Percentiles rank a stretch among this genome's conserved stretches.
Evolutionary conservation across 106 monocot genomes (phyloP).

Genomic region (Dendrobium chrysotoxum): DNA sequence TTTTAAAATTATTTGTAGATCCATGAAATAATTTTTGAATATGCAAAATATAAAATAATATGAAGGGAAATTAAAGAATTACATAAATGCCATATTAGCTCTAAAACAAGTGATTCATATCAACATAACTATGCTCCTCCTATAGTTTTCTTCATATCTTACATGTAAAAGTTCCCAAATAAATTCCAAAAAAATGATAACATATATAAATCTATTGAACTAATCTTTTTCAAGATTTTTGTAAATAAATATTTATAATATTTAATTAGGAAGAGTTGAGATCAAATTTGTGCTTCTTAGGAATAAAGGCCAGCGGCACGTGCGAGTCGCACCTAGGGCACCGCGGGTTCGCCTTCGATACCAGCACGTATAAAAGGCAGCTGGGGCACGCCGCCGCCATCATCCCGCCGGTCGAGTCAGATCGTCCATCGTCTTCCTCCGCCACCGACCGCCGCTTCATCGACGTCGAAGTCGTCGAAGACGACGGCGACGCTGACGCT

Average conservation of each 20-base stretch:
- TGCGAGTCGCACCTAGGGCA: conserved; percentile 54
- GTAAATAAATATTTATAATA: not conserved
- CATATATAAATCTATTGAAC: too few species aligned
- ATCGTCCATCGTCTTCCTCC: conserved; percentile 22
- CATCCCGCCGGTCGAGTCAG: conserved; percentile 21
- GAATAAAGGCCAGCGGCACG: conserved; percentile 22
- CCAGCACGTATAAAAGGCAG: conserved; percentile 74
- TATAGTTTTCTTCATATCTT: too few species aligned
- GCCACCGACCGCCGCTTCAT: conserved; percentile 8
- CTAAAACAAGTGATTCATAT: too few species aligned
- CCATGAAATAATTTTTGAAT: too few species aligned
- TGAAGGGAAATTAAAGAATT: too few species aligned
- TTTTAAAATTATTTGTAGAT: too few species aligned
- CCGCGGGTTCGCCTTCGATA: conserved; percentile 43
- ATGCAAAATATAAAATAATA: too few species aligned
- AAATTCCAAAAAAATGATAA: too few species aligned
- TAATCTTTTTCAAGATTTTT: not conserved
- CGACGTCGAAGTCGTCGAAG: conserved; percentile 15
- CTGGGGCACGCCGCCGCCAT: conserved; percentile 73
- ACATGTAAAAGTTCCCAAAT: too few species aligned
- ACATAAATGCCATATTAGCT: too few species aligned
- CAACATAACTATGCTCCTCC: too few species aligned
- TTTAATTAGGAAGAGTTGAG: conserved; percentile 20
- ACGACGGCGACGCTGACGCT: not conserved
- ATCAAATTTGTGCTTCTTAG: conserved; percentile 44